Percentiles rank a stretch among this genome's conserved stretches.
Conservation (phyloP, 345 rosid species). For the Linum trigynum region DNA sequence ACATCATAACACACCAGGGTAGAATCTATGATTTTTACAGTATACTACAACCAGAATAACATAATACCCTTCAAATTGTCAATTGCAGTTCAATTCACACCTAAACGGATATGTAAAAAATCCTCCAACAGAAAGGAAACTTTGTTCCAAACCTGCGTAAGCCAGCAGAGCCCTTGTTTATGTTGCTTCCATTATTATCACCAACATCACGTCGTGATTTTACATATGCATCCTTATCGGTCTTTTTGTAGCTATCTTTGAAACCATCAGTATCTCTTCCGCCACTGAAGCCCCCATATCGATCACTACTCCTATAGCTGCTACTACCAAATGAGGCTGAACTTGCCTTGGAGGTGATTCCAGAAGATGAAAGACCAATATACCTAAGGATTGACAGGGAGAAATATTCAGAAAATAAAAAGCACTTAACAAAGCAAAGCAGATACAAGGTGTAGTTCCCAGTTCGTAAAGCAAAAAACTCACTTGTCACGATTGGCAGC, state of each 20-base stretch:
- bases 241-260: conserved; percentile 36
- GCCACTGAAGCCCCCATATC: conserved; percentile 39
- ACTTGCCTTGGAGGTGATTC: conserved; percentile 62
- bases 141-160: conserved; percentile 41
- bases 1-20: too few species aligned
- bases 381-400: conserved; percentile 41
- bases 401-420: conserved; percentile 11
- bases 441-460: not conserved
- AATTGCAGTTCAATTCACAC: too few species aligned
- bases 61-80: too few species aligned
- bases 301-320: conserved; percentile 39
- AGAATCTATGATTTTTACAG: too few species aligned
- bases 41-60: too few species aligned
- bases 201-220: conserved; percentile 37
- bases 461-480: conserved; percentile 19
- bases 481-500: conserved; percentile 87
- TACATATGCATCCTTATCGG: conserved; percentile 43
- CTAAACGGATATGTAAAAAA: not conserved
- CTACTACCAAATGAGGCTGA: conserved; percentile 50
- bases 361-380: conserved; percentile 82
- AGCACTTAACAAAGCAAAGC: conserved; percentile 5
- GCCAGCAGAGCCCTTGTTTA: conserved; percentile 37
- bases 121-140: conserved; percentile 4
- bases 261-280: conserved; percentile 44
- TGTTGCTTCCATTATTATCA: conserved; percentile 32